Base-by-base conservation (phyloP, 2,329 filamentous ascomycete species). In the Sporothrix luriei region DNA sequence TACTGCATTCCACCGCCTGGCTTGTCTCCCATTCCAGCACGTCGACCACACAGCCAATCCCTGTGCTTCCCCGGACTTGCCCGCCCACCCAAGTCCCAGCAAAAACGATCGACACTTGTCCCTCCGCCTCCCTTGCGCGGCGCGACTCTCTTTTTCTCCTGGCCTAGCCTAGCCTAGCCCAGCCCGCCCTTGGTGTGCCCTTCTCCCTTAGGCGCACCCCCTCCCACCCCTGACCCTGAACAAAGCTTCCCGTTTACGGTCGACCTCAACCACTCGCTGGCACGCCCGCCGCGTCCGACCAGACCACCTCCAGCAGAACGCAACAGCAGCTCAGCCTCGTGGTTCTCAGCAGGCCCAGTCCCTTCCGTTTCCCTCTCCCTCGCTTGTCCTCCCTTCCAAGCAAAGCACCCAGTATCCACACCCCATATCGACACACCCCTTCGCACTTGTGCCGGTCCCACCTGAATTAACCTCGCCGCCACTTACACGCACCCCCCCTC, bases 241-340 rank as follows among this genome's bases (percentile, higher is more conserved):
- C 55, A 43, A 33, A 46, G 57, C 57, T n/a, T 65, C 43, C 43
- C 40, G 68, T 69, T 59, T 70, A 69, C 66, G 61, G 62, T 72
- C 72, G 70, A 71, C 72, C 72, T 72, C 72, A 71, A 71, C 72
- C 72, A 68, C 69, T 69, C 52, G 29, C 70, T 71, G 71, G 72
- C 52, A 72, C 70, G 67, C 70, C 52, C 62, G 43, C 68, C 59
- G 38, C 33, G 24, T 43, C 62, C 62, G 46, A 65, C 62, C 46
- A 65, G 40, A 38, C 62, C 14, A 61, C 26, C 3, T 24, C 65
- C 40, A 68, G n/a, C 52, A 54, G 21, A 49, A 14, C 62, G 19
- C 29, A 33, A 19, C 54, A 46, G 14, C 14, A 38, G 68, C 72
- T 74, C 73, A 74, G 73, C 73, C 73, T 74, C 72, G 73, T 72